Evolutionary conservation across 148 eudicot genomes (phyloP), one percentile per base, ranked within the genome.

Genomic region (Cornus suecica): DNA sequence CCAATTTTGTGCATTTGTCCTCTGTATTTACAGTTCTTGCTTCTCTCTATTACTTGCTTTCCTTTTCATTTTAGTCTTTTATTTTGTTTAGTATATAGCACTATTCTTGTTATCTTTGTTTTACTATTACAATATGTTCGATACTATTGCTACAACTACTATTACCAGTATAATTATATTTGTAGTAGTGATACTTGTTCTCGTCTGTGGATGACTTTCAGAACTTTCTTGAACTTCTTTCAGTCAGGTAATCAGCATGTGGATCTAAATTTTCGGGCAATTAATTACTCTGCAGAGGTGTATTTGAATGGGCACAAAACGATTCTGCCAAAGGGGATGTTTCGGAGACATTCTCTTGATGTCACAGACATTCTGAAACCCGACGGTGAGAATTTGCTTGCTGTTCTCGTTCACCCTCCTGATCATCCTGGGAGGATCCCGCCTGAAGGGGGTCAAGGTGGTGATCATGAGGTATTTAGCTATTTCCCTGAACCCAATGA

Each of bases 341-440:
- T 95, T 80, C 87, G 97, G 54, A 90, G 99, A 78, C 97, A 95
- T 78, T 83, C 89, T 74, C 85, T 95, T 78, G 97, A 92, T 77
- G 81, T 92, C 72, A 92, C 97, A 29, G 88, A 92, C 80, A 72
- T 89, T 74, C 78, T 95, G 66, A 83, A 86, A 80, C 87, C 97
- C 65, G 86, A 80, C 68, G 93, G 94, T 78, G 84, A 87, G 77
- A 95, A 95, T 82, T 81, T 95, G 75, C 85, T 95, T 73, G 99
- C 97, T 74, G 97, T 95, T 76, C 78, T 95, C 58, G 93, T 95
- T 86, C 79, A 92, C 76, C 99, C 99, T 81, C 99, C 99, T 82
- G 99, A 95, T 83, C 94, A 95, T 80, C 99, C 99, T 58, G 99
- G 99, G 29, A 87, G 22, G 74, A 95, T 95, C 70, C 99, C 97